A percentile compares a stretch with the other conserved stretches of the same genome.
These are phyloP conservation scores for Phytophthora hybrid DNA, from an alignment of 352 stramenopile species.

Conservation along the genomic window DNA sequence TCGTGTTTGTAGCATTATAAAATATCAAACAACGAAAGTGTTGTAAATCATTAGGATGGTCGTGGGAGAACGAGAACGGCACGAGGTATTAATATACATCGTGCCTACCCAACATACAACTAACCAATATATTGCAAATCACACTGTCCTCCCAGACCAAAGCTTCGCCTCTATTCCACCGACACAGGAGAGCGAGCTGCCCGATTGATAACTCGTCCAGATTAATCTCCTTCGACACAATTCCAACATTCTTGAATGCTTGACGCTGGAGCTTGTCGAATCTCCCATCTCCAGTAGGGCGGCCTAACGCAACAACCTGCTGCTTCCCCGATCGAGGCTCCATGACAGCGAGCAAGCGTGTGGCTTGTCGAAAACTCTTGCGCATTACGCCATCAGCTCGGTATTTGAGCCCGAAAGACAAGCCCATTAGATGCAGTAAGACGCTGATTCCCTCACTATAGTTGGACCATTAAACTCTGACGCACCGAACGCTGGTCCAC, in stretches of 20 bases:
- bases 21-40: no score
- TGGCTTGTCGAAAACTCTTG: conserved; percentile 14
- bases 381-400: conserved; percentile 11
- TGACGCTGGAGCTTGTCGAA: conserved; percentile 22
- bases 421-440: conserved; percentile 23
- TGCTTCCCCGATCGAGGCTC: conserved; percentile 20
- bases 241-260: conserved; percentile 17
- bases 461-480: conserved; percentile 16
- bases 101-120: no score
- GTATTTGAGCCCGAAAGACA: conserved; percentile 21
- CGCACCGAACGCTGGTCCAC: neutral
- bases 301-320: conserved; percentile 1
- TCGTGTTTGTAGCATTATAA: no score
- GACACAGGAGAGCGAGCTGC: conserved; percentile 19
- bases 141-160: no score
- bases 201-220: conserved; percentile 28
- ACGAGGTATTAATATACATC: no score
- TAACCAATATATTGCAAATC: no score
- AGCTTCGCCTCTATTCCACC: no score
- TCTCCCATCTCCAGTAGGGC: conserved; percentile 33
- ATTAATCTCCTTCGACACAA: neutral
- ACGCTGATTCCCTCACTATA: conserved; percentile 18
- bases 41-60: no score
- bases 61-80: no score
- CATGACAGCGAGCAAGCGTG: conserved; percentile 15